Evolutionary conservation across 495 filamentous ascomycete species (phyloP), one percentile per base, ranked within the genome.

Genomic region (Daldinia grandis): DNA sequence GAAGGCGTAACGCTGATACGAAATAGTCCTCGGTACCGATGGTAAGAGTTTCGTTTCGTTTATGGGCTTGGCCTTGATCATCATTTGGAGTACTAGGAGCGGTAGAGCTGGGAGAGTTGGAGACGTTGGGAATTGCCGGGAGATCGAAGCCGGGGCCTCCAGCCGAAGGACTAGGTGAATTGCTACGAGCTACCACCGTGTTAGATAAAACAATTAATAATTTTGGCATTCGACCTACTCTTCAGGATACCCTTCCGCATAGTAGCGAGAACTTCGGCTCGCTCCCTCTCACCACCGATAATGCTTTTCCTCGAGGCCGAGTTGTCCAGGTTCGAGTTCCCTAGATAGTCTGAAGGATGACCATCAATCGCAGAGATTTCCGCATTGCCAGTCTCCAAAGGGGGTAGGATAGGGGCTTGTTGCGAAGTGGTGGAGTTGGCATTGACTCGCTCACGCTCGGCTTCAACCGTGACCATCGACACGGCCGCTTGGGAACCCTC

Each of bases 221-320:
- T 3, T 8, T 38, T 14, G 15, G 65, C 1, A 38, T 24, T n/a
- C 10, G 33, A 85, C 92, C 68, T 85, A 95, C 94, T 91, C 78
- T 99, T 99, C 47, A 99, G 78, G 49, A 99, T 99, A 17, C 95
- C 95, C 78, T 95, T 97, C 69, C 91, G 92, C 15, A 98, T 90
- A 9, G 93, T 91, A 17, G 93, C 92, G 42, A 98, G 85, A 17
- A 97, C 91, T 74, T 97, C 94, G 1, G 93, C 93, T 56, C 95
- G 89, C 75, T 99, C 95, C 75, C 84, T 89, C 58, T 98, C 95
- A 31, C 93, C 92, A 35, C 94, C 95, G 55, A 97, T 85, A 73
- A 98, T 94, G 82, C 93, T 98, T 81, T 90, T 93, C 71, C 94
- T 86, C 35, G 88, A 79, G 15, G 80, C 72, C n/a, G 86, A 86